Conservation (phyloP, 441 rosid species). For the Populus trichocarpa region DNA sequence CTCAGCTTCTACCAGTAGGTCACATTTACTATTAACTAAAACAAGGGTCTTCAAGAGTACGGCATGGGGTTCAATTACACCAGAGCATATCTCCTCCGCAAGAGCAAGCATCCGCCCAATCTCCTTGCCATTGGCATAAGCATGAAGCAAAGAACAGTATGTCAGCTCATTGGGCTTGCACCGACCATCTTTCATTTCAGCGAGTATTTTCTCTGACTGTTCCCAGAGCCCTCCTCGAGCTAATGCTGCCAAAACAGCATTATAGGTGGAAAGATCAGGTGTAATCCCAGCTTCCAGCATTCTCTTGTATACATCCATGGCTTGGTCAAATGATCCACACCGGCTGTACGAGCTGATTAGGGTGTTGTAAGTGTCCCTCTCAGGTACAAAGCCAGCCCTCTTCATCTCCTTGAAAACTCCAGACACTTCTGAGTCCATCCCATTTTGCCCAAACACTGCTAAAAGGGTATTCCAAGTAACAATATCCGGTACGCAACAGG, state of each 20-base stretch:
- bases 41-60: slow-evolving; percentile 85
- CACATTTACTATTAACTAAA: slow-evolving; percentile 80
- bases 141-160: slow-evolving; percentile 81
- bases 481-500: slow-evolving; percentile 66
- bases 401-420: slow-evolving; percentile 97
- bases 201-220: slow-evolving; percentile 75
- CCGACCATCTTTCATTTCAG: slow-evolving; percentile 69
- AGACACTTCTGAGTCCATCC: slow-evolving; percentile 83
- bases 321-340: slow-evolving; percentile 83
- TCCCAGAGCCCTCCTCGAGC: slow-evolving; percentile 96
- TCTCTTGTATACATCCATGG: slow-evolving; percentile 76
- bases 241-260: slow-evolving; percentile 88
- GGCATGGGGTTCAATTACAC: slow-evolving; percentile 60
- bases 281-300: slow-evolving; percentile 85
- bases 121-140: slow-evolving; percentile 84
- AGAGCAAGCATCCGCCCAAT: slow-evolving; percentile 68
- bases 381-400: slow-evolving; percentile 90
- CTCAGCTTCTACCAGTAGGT: slow-evolving; percentile 68
- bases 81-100: slow-evolving; percentile 78
- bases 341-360: slow-evolving; percentile 91
- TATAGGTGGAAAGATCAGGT: slow-evolving; percentile 87
- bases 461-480: slow-evolving; percentile 93
- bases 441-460: slow-evolving; percentile 87
- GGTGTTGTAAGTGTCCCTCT: slow-evolving; percentile 89
- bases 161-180: slow-evolving; percentile 88